Base-by-base conservation (phyloP, 192 early-diverging fungal species). In the Umbelopsis ramanniana region DNA sequence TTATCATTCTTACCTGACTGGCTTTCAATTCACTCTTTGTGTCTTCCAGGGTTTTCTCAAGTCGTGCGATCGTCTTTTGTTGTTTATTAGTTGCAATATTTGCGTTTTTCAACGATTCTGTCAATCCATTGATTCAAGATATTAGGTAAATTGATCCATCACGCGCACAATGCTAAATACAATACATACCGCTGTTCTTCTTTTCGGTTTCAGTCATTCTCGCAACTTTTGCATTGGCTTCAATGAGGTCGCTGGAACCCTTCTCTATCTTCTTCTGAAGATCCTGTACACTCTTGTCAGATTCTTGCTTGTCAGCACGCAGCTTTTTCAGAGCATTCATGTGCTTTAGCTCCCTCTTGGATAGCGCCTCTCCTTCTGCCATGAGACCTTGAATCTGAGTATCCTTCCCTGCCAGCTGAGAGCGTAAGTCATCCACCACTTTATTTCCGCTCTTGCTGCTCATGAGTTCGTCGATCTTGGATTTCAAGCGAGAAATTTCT, bases 311-410 rank as follows among this genome's bases (percentile, higher is more conserved):
- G 72, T 94, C 91, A 0, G 84, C 76, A 7, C 92, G 83, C 35
- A 96, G 76, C 55, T 88, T 86, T 72, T 96, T 96, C 76, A 93
- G 89, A 0, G 86, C 84, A 60, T 84, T 92, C 9, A 89, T 76
- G 17, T 89, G 82, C 26, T 87, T 87, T 47, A 94, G 82, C 72
- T 94, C 93, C 47, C 87, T 88, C 68, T 93, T 90, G 8, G 93
- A 93, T 66, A 93, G 85, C 52, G 87, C 80, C 71, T 94, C 93
- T 81, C 83, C 85, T 76, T 86, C 85, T 14, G 67, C 69, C 74
- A 86, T 37, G 2, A 86, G 63, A 23, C 82, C 85, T 50, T 77
- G 57, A 33, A 86, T 79, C 47, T 84, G 81, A 33, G 84, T 81
- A 22, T 86, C 85, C 46, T 86, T 86, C 15, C 69, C 75, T 4